Evolutionary conservation across 2,329 filamentous ascomycete genomes (phyloP), one percentile per base, ranked within the genome.

Genomic region (Colletotrichum musicola): DNA sequence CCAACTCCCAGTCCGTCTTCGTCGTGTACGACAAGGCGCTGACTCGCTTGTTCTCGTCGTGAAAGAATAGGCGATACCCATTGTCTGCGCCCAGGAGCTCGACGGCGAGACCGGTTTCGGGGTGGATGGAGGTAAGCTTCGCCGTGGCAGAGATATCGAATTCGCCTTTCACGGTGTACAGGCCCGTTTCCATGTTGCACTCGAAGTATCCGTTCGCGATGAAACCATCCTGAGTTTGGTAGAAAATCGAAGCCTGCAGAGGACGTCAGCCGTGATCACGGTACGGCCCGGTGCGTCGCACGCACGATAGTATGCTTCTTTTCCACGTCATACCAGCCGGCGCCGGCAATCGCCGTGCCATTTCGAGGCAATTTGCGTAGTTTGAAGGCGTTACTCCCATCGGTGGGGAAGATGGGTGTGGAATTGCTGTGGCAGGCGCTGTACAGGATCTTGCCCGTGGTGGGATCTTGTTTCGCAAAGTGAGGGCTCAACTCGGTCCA

Each of bases 51-150:
- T 76, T 62, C 27, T 73, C 59, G 66, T 79, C 79, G 70, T 81
- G 79, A 64, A 77, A 82, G 71, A 77, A 81, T 13, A 82, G 71
- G 12, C 80, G 79, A 51, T 81, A 81, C 25, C 80, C 80, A 2
- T 73, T 67, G 6, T 71, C 71, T 1, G 67, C 64, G 14, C 78
- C 77, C 7, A 81, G 75, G n/a, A 80, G 69, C 4, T 80, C 70
- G 1, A 72, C 74, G 6, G 76, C 70, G 13, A 82, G 64, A 4
- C 76, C 77, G 0, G 79, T 77, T 50, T 73, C 72, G 44, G 70
- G 56, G 30, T 78, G 73, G 6, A 78, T 70, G 25, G 73, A 71
- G 5, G 74, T 68, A 6, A 74, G 71, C 6, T n/a, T 30, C 6
- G 73, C 71, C 3, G 69, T 71, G 0, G 20, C 50, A 10, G 78